Base-by-base conservation (phyloP, 2,329 filamentous ascomycete genomes). In the Dothidotthia symphoricarpi region DNA sequence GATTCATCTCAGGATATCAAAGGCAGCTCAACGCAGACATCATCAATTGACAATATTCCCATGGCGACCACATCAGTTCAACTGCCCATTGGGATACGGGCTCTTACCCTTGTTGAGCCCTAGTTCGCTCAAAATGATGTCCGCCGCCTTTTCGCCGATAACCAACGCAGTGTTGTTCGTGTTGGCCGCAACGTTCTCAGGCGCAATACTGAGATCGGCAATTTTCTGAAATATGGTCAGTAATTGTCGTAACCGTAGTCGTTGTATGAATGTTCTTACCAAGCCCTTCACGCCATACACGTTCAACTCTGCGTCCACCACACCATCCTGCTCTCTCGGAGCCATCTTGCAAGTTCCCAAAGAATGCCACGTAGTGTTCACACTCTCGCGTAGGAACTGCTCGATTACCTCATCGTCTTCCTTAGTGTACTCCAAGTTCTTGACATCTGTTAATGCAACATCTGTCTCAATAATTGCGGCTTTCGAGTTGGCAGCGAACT, bases 101-200 rank as follows among this genome's bases (percentile, higher is more conserved):
- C 19, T 22, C 19, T 22, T 22, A 5, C 19, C 19, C 19, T 22
- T 22, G 19, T 22, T 22, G 19, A 22, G 19, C 19, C 19, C 19
- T 3, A 57, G 12, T 17, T 57, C 53, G 3, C 26, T 31, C 8
- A 57, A 31, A 24, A 64, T 59, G 2, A 63, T 55, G 25, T 59
- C 51, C 15, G 60, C 60, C 7, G 57, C 60, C 46, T 57, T 63
- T 43, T 63, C 60, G 1, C 59, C 58, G 34, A 64, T 50, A 13
- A 62, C 63, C 36, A 74, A 55, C 1, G 72, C 71, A 1, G 70
- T 73, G 26, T 72, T 71, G 36, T 71, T 70, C 2, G 71, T 74
- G 42, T 75, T 74, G 0, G 66, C 70, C 3, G 66, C 71, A 4
- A 75, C 69, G 41, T 71, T 71, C 41, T 64, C 54, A 1, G 69